Percentiles rank a stretch among this genome's conserved stretches.
These are phyloP conservation scores for Dioszegia aurantiaca DNA, from an alignment of 768 basidiomycete species.

Conservation along the genomic window DNA sequence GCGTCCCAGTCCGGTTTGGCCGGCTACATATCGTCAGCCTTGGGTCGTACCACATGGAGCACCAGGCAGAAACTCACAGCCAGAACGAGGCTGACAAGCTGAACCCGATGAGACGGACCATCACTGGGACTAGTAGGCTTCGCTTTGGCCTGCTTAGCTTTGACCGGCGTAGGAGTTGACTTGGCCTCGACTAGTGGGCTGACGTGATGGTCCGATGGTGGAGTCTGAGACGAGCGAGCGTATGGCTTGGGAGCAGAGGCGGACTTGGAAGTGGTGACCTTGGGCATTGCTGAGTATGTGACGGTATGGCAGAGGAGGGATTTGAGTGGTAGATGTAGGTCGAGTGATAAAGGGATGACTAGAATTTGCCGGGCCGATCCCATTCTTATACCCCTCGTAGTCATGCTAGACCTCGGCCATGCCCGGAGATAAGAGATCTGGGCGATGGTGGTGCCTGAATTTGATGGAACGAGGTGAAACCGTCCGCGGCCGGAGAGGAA, in stretches of 20 bases:
- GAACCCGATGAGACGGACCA: no score
- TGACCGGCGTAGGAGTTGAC: not conserved
- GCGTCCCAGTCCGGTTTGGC: slow-evolving; percentile 25
- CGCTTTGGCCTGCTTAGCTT: no score
- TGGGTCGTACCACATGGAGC: no score
- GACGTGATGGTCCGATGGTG: not conserved
- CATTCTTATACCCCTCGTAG: no score
- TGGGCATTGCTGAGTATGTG: not conserved
- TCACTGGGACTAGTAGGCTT: no score
- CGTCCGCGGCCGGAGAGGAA: no score
- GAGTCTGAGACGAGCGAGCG: not conserved
- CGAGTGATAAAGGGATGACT: no score
- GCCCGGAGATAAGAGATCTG: not conserved
- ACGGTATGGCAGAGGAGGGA: not conserved
- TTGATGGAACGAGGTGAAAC: not conserved
- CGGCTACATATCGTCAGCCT: slow-evolving; percentile 23
- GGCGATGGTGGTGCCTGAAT: not conserved
- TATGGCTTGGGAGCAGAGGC: slow-evolving; percentile 6
- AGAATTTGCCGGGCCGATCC: no score
- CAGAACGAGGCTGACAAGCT: no score
- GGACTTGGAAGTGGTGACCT: not conserved
- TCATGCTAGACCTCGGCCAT: no score
- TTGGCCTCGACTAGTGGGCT: not conserved
- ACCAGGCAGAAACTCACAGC: not conserved
- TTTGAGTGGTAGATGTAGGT: no score